Percentiles rank a stretch among this genome's conserved stretches.
Evolutionary conservation across 805 yeast species (phyloP).

Genomic region (Tanozyma kutaoensis): DNA sequence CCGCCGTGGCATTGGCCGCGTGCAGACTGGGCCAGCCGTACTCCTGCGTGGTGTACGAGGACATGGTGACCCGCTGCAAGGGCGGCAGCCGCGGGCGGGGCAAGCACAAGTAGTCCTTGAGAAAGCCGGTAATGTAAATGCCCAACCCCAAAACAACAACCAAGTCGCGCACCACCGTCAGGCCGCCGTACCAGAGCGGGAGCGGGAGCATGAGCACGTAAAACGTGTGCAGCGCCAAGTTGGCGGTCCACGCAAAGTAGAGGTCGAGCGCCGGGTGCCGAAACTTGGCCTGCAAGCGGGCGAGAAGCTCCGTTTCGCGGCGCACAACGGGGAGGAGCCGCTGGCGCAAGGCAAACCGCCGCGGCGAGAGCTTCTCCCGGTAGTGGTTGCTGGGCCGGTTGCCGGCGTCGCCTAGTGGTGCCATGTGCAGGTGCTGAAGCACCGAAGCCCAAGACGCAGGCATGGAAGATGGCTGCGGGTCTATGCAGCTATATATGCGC

Average conservation of each 20-base stretch:
- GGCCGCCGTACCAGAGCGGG: conserved; percentile 70
- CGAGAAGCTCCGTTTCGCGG: conserved; percentile 50
- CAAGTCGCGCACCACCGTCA: conserved; percentile 43
- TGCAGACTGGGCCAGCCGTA: conserved; percentile 94
- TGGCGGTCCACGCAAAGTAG: conserved; percentile 81
- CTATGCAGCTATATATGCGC: too few species aligned
- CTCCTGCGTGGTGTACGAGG: conserved; percentile 82
- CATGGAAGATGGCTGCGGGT: too few species aligned
- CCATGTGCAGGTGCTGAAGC: conserved; percentile 1
- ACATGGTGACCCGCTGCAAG: conserved; percentile 74
- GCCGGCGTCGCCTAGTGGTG: conserved; percentile 50
- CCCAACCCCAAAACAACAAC: conserved; percentile 53
- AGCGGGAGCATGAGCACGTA: conserved; percentile 82
- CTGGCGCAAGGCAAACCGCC: conserved; percentile 42
- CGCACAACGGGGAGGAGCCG: conserved; percentile 42
- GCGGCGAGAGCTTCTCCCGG: conserved; percentile 37
- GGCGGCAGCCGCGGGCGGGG: conserved; percentile 95
- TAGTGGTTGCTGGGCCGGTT: conserved; percentile 58
- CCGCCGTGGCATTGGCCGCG: conserved; percentile 88
- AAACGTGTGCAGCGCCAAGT: conserved; percentile 86
- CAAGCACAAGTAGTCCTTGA: conserved; percentile 77
- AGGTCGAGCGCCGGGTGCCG: conserved; percentile 45
- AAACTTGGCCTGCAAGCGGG: conserved; percentile 35
- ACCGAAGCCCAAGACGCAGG: too few species aligned
- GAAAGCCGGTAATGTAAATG: conserved; percentile 55